Percentiles rank a stretch among this genome's conserved stretches.
Conservation (phyloP, 179 eudicot species). For the Carnegiea gigantea region DNA sequence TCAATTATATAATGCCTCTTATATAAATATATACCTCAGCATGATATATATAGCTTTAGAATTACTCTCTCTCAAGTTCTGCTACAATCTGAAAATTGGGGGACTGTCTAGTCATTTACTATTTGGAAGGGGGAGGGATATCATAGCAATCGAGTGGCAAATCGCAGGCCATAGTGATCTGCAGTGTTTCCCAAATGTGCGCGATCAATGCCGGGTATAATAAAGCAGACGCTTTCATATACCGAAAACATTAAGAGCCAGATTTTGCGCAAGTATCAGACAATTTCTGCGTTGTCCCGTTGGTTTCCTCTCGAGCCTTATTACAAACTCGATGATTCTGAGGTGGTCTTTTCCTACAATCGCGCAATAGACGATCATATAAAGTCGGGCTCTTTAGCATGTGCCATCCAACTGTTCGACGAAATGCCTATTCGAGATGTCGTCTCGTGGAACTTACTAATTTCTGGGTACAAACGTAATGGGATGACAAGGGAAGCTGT, state of each 20-base stretch:
- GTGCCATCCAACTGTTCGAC: slow-evolving; percentile 61
- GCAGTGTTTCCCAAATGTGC: not conserved
- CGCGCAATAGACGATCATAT: slow-evolving; percentile 35
- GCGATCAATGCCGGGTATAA: slow-evolving; percentile 26
- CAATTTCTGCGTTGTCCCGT: slow-evolving; percentile 4
- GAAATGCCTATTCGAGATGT: slow-evolving; percentile 66
- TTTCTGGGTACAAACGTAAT: slow-evolving; percentile 50
- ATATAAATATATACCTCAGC: too few species aligned
- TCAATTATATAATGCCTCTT: too few species aligned
- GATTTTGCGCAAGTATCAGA: not conserved
- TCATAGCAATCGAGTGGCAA: too few species aligned
- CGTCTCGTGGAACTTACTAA: slow-evolving; percentile 63
- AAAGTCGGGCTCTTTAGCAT: slow-evolving; percentile 42
- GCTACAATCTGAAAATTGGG: too few species aligned
- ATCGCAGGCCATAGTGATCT: too few species aligned
- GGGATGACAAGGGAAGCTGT: slow-evolving; percentile 42
- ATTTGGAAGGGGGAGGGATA: too few species aligned
- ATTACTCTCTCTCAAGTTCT: too few species aligned
- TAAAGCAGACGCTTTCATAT: slow-evolving; percentile 10
- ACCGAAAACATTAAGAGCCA: not conserved
- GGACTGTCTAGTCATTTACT: too few species aligned
- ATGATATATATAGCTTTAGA: too few species aligned
- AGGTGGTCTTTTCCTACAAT: slow-evolving; percentile 41
- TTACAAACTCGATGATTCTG: slow-evolving; percentile 28
- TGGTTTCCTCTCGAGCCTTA: slow-evolving; percentile 33